Evolutionary conservation across 371 early-diverging fungal species (phyloP), one percentile per base, ranked within the genome.

Genomic region (Haplosporangium sp.): DNA sequence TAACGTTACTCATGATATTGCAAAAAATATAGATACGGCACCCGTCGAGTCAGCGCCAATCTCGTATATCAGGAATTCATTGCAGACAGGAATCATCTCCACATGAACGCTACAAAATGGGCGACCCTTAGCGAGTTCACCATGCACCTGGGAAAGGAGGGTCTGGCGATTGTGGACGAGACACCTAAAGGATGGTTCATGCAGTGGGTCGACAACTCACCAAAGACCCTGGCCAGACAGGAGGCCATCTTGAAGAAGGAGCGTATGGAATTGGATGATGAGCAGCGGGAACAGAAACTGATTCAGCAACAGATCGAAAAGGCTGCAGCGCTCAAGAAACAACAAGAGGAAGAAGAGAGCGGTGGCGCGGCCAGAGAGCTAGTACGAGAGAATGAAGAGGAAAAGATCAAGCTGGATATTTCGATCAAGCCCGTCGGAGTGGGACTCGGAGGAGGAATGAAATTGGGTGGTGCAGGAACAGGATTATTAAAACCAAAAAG

Each of bases 91-190:
- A 82, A 93, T 55, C 99, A 99, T 80, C 73, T 95, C 45, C 99
- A 99, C 81, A 97, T 99, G 98, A 99, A 97, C 71, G 88, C 97
- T 5, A 99, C 99, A 0, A 82, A 87, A 59, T 99, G 99, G 99
- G 84, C 88, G 18, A 86, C 96, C 7, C 83, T 99, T 18, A 83
- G 92, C 5, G 97, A 93, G 52, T 99, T 97, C 76, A 90, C 90
- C 62, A 92, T 89, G 80, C 83, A 93, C 70, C 83, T 99, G 43
- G 98, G 97, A 10, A 84, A 87, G 65, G 91, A 94, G 70, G 96
- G 96, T 23, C 85, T 93, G 45, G 89, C 92, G 59, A 83, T 88
- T 47, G 95, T 97, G 5, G 97, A 98, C 57, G 96, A 97, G 74
- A 91, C 95, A 0, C 93, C 92, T 69, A 91, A 94, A 74, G 98